Evolutionary conservation across 805 yeast genomes (phyloP).

Genomic region (Zygoascus tannicola): DNA sequence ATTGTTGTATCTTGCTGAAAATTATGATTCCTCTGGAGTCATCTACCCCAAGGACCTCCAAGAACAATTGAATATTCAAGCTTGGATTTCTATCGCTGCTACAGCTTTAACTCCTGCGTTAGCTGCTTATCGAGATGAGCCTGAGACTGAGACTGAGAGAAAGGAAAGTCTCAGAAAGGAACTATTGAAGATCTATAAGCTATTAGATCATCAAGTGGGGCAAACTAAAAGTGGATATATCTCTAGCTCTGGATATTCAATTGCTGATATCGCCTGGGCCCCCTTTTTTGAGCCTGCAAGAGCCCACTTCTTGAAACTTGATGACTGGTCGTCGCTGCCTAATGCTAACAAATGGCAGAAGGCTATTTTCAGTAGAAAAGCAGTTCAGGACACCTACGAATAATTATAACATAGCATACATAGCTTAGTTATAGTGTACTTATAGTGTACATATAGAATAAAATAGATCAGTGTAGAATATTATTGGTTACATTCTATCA

Average conservation of each 20-base stretch:
- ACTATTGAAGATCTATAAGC: neutral
- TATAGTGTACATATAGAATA: no score
- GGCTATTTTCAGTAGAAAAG: no score
- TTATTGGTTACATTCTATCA: no score
- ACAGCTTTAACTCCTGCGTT: neutral
- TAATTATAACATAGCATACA: no score
- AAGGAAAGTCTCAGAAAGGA: neutral
- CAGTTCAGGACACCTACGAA: no score
- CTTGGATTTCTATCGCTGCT: constrained; percentile 1
- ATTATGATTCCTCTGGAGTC: neutral
- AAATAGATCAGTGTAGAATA: no score
- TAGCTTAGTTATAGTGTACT: no score
- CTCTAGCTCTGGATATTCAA: neutral
- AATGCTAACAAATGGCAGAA: no score
- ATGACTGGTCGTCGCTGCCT: no score
- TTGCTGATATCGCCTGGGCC: constrained; percentile 2
- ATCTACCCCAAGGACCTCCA: neutral
- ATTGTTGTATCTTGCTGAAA: neutral
- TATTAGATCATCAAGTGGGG: neutral
- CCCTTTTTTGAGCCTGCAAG: no score
- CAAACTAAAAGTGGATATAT: neutral
- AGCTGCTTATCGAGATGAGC: neutral
- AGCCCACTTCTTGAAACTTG: no score
- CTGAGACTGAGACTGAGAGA: neutral
- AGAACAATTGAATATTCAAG: neutral